Conservation (phyloP, 805 yeast genomes). For the Tetrapisispora namnaoensis region DNA sequence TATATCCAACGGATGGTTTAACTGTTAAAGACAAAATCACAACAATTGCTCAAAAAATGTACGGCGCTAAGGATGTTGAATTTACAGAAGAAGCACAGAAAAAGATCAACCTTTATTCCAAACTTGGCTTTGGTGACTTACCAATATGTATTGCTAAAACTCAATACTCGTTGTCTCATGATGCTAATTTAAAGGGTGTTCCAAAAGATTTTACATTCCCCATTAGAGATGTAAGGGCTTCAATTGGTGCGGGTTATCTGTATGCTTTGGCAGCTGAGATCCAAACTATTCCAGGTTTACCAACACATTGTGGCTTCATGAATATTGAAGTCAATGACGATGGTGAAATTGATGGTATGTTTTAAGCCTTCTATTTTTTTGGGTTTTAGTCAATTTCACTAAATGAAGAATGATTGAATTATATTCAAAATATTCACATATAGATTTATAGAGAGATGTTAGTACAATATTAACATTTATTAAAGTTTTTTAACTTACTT, state of each 20-base stretch:
- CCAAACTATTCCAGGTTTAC: conserved; percentile 78
- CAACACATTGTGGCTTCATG: conserved; percentile 81
- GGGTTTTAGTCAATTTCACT: not conserved
- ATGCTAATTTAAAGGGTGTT: conserved; percentile 73
- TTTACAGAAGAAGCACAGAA: conserved; percentile 58
- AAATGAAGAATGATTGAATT: not conserved
- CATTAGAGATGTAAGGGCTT: conserved; percentile 67
- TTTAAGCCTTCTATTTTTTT: conserved; percentile 28
- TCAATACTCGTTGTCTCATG: conserved; percentile 76
- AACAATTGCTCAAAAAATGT: conserved; percentile 63
- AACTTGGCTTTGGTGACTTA: conserved; percentile 66
- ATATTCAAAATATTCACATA: not conserved
- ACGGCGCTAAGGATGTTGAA: conserved; percentile 67
- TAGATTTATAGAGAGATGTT: not conserved
- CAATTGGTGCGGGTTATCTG: conserved; percentile 77
- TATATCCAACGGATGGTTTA: conserved; percentile 48
- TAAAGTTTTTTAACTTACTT: not conserved
- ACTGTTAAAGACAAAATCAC: conserved; percentile 58
- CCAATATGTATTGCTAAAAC: conserved; percentile 84
- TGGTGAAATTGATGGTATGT: conserved; percentile 76
- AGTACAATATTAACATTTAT: too few relatives aligned
- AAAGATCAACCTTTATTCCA: conserved; percentile 57
- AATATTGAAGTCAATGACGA: conserved; percentile 72
- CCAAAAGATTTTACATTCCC: conserved; percentile 76
- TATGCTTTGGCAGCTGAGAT: conserved; percentile 81